Evolutionary conservation across 2,329 filamentous ascomycete species (phyloP), one percentile per base, ranked within the genome.

Genomic region (Sporothrix brasiliensis): DNA sequence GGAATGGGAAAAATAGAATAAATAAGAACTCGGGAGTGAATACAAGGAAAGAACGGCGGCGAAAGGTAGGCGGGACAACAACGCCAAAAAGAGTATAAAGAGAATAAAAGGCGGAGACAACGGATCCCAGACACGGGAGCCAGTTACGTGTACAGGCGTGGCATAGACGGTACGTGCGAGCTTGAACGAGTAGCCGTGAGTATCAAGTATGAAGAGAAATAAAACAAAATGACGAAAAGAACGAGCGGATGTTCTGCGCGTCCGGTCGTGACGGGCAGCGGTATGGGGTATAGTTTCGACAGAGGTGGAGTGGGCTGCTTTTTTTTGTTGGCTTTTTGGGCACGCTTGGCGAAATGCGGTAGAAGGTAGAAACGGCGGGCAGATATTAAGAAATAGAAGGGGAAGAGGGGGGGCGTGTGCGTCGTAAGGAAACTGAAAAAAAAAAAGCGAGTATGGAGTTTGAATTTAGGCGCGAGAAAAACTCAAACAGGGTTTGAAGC

Each of bases 391-490:
- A 61, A 60, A 44, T 24, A 50, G 27, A 67, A 69, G 63, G 61
- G 16, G 58, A 30, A n/a, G 53, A 58, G 24, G 27, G 54, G 34
- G 27, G n/a, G 39, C 60, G 41, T 53, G 65, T 30, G 30, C 56
- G 47, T 41, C 49, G 44, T 34, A 41, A 49, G 27, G 27, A 50
- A 44, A 16, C 16, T 21, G 14, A 30, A 44, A 61, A 53, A 21
- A 21, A 44, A 66, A 54, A 56, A 53, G 30, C 1, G 30, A 14
- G 41, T 34, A 54, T 27, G 13, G 67, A 61, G 41, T 41, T 39
- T 50, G 69, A 68, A 71, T 71, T 71, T 71, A 71, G 69, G 69
- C 66, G 66, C 69, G 69, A 71, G 69, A 14, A 65, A 49, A 68
- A 49, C 49, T 71, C 69, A 71, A 65, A 68, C 69, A 71, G 54